phyloP scores from a whole-genome alignment of 2,329 filamentous ascomycete genomes.

The Epichloe scottii region DNA sequence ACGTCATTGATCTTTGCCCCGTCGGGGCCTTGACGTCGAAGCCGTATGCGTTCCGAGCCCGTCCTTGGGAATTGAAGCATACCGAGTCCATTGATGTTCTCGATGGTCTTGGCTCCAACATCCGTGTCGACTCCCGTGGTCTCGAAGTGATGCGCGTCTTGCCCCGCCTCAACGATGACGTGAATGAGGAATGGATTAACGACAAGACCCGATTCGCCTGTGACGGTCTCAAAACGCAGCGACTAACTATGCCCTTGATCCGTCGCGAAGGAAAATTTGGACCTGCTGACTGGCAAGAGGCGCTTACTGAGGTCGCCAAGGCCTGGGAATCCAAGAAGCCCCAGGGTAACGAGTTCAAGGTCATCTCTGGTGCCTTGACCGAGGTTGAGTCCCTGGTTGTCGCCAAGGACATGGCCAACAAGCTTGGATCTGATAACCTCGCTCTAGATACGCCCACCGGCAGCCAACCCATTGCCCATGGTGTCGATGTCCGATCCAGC shows the following conservation, averaged over 20 bases:
- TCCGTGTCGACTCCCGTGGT: constrained; percentile 84
- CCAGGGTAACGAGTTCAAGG: constrained; percentile 91
- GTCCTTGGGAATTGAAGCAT: constrained; percentile 95
- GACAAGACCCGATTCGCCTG: constrained; percentile 96
- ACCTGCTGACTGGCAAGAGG: constrained; percentile 91
- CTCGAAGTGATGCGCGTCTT: constrained; percentile 93
- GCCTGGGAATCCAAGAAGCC: constrained; percentile 70
- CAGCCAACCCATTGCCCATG: constrained; percentile 74
- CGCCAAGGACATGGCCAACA: constrained; percentile 95
- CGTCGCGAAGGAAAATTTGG: constrained; percentile 83
- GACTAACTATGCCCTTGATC: constrained; percentile 83
- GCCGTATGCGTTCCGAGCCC: constrained; percentile 91
- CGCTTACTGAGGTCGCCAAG: constrained; percentile 71
- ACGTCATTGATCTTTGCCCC: constrained; percentile 96
- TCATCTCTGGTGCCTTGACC: constrained; percentile 77
- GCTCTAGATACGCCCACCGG: constrained; percentile 83
- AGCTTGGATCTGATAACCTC: constrained; percentile 89
- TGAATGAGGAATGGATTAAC: constrained; percentile 99
- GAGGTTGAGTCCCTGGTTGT: constrained; percentile 91
- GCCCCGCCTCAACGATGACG: constrained; percentile 87
- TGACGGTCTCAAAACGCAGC: constrained; percentile 91
- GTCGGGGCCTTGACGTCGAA: constrained; percentile 95
- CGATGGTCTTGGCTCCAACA: constrained; percentile 85
- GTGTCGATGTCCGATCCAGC: constrained; percentile 85
- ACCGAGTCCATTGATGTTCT: constrained; percentile 92